These are phyloP conservation scores for Geotrichum klebahnii DNA, from an alignment of 1,139 yeast genomes.

Conservation along the genomic window DNA sequence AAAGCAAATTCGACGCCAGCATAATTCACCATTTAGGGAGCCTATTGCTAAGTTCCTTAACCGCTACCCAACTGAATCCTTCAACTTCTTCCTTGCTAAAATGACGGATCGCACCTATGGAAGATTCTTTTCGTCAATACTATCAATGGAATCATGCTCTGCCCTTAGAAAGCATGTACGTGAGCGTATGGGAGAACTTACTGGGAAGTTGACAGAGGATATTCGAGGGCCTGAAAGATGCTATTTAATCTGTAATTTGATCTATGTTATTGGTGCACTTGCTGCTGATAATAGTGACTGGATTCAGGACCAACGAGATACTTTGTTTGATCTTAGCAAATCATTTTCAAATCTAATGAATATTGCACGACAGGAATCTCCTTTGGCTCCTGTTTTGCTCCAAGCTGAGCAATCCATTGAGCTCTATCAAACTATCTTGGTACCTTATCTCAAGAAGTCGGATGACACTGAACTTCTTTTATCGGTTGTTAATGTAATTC, in stretches of 20 bases:
- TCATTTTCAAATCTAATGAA: constrained; percentile 46
- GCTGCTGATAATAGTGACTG: constrained; percentile 54
- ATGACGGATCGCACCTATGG: constrained; percentile 69
- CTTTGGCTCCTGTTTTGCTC: constrained; percentile 61
- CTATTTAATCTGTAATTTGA: constrained; percentile 56
- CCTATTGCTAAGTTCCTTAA: constrained; percentile 87
- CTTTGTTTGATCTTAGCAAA: constrained; percentile 48
- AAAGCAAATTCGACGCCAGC: constrained; percentile 77
- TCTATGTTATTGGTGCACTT: constrained; percentile 60
- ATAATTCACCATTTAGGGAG: constrained; percentile 82
- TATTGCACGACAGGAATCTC: constrained; percentile 44
- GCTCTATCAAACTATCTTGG: constrained; percentile 54
- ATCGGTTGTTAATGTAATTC: constrained; percentile 47
- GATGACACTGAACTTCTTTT: constrained; percentile 45
- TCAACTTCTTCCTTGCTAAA: constrained; percentile 64
- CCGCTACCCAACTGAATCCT: constrained; percentile 73
- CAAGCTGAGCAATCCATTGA: constrained; percentile 71
- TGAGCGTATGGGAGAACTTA: constrained; percentile 46
- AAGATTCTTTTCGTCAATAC: constrained; percentile 56
- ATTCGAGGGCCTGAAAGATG: constrained; percentile 28
- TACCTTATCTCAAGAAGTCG: constrained; percentile 45
- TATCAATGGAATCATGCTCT: constrained; percentile 55
- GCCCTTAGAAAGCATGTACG: constrained; percentile 55
- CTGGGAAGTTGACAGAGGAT: constrained; percentile 12
- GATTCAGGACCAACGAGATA: constrained; percentile 53